These are phyloP conservation scores for Teunomyces barrocoloradensis DNA, from an alignment of 805 yeast species.

Conservation along the genomic window DNA sequence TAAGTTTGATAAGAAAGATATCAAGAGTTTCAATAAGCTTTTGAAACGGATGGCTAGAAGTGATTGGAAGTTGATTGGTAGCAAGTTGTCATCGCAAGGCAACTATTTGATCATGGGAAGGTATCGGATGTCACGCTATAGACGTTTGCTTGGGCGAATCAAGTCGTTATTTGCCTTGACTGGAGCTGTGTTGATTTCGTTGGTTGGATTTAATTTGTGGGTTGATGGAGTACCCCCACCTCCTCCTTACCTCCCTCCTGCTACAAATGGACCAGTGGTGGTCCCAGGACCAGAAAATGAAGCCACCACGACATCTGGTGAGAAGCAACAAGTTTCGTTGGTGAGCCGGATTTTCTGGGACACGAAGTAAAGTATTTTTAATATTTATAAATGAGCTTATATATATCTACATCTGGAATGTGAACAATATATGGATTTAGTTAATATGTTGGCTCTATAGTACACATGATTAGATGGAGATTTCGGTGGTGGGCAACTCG, in stretches of 20 bases:
- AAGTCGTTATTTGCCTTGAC: constrained; percentile 24
- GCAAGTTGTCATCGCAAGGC: constrained; percentile 25
- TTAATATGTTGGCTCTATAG: neutral
- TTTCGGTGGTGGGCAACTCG: constrained; percentile 19
- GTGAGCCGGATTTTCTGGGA: neutral
- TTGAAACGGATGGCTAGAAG: constrained; percentile 43
- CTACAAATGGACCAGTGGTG: neutral
- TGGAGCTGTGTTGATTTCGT: constrained; percentile 22
- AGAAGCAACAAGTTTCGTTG: neutral
- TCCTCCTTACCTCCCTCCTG: neutral
- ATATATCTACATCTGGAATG: constrained; percentile 4
- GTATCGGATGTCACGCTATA: neutral
- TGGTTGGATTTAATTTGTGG: constrained; percentile 25
- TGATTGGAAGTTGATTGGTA: constrained; percentile 57
- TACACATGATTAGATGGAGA: constrained; percentile 5
- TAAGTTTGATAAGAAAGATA: constrained; percentile 32
- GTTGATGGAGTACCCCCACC: constrained; percentile 12
- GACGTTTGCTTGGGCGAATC: constrained; percentile 9
- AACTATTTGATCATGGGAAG: constrained; percentile 11
- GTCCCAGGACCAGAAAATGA: neutral
- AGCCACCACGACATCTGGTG: neutral
- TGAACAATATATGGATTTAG: constrained; percentile 1
- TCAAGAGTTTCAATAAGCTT: constrained; percentile 29
- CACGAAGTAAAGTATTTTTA: neutral
- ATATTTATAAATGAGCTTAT: neutral